These are phyloP conservation scores for Trichoderma pleuroti DNA, from an alignment of 2,329 filamentous ascomycete genomes.

Conservation along the genomic window DNA sequence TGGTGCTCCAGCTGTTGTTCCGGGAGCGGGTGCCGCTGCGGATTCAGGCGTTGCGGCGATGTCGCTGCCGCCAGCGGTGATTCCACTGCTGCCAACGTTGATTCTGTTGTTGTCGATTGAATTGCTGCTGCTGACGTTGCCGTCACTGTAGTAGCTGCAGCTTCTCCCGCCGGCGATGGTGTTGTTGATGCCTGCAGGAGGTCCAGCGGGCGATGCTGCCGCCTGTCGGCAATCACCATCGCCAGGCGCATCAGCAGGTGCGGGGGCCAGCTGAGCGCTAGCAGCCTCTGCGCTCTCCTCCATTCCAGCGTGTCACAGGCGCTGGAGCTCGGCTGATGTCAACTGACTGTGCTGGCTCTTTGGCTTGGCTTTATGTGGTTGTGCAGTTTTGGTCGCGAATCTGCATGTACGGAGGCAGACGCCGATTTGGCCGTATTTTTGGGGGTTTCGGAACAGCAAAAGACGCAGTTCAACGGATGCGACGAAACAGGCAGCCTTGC, in stretches of 20 bases:
- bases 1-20: neutral
- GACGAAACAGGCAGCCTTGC: slow-evolving; percentile 7
- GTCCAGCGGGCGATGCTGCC: neutral
- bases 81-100: neutral
- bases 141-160: neutral
- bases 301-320: slow-evolving; percentile 24
- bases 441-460: neutral
- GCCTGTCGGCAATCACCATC: neutral
- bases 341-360: neutral
- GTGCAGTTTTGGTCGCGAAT: neutral
- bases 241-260: slow-evolving; percentile 6
- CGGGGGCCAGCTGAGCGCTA: slow-evolving; percentile 20
- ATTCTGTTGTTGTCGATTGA: neutral
- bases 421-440: neutral
- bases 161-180: neutral
- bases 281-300: slow-evolving; percentile 26
- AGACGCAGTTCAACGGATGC: neutral
- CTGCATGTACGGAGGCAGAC: neutral
- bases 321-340: neutral
- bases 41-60: neutral
- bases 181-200: slow-evolving; percentile 3
- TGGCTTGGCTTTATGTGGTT: neutral
- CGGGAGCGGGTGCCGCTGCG: neutral
- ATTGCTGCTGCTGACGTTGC: neutral
- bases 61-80: neutral